These are phyloP conservation scores for Paraurostyla sp. DNA, from an alignment of 73 alveolate genomes.

Conservation along the genomic window DNA sequence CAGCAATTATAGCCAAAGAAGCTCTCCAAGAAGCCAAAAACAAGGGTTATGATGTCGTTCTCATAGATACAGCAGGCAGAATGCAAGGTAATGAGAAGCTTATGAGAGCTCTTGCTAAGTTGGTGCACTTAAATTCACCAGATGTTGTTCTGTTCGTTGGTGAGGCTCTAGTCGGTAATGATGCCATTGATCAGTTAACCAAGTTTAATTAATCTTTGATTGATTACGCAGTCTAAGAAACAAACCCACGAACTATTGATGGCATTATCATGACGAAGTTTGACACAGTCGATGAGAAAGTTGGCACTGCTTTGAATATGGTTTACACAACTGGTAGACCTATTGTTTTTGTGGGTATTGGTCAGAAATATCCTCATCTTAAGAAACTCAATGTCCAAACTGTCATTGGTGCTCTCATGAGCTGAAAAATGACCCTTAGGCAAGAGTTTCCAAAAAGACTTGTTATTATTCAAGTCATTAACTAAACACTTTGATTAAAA, in stretches of 20 bases:
- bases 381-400: constrained; percentile 84
- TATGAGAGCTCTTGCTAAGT: constrained; percentile 98
- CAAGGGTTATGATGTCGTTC: constrained; percentile 97
- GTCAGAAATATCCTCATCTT: constrained; percentile 98
- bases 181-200: constrained; percentile 98
- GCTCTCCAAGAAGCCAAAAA: constrained; percentile 93
- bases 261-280: constrained; percentile 99
- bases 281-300: constrained; percentile 99
- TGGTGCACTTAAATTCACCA: constrained; percentile 98
- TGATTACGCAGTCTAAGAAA: constrained; percentile 90
- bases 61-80: constrained; percentile 99
- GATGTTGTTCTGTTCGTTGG: constrained; percentile 98
- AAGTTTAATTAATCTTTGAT: constrained; percentile 96
- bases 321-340: constrained; percentile 99
- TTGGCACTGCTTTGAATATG: constrained; percentile 99
- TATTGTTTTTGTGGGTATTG: constrained; percentile 99
- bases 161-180: constrained; percentile 99
- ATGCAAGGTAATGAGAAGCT: constrained; percentile 99
- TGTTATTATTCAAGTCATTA: too few relatives aligned
- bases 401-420: constrained; percentile 58
- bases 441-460: background rate
- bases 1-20: constrained; percentile 95
- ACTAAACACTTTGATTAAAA: too few relatives aligned
- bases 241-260: constrained; percentile 97
- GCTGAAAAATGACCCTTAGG: constrained; percentile 42